Evolutionary conservation across 768 basidiomycete species (phyloP).

Genomic region (Termitomyces sp.): DNA sequence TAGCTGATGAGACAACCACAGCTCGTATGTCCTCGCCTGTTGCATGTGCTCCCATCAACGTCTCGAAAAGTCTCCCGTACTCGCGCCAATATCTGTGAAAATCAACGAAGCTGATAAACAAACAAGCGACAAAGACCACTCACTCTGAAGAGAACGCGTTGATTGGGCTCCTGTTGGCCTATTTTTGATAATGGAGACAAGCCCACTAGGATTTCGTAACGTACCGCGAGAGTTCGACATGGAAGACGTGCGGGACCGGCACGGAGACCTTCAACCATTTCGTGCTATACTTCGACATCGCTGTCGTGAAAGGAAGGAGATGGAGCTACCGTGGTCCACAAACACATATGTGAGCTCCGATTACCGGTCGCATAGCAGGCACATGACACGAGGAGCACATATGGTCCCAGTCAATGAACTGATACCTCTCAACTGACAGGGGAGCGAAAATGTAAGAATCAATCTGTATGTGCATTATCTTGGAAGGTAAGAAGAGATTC

Average conservation of each 20-base stretch:
- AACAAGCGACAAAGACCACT: not conserved
- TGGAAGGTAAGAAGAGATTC: not conserved
- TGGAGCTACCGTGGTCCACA: not conserved
- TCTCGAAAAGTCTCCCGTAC: slow-evolving; percentile 56
- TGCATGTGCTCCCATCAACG: slow-evolving; percentile 33
- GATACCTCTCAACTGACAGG: not conserved
- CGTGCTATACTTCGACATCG: slow-evolving; percentile 12
- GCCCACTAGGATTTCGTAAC: slow-evolving; percentile 1
- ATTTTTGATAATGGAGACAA: not conserved
- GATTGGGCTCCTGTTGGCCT: slow-evolving; percentile 43
- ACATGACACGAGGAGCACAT: too few species aligned
- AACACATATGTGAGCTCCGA: not conserved
- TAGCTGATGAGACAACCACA: slow-evolving; percentile 64
- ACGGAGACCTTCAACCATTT: slow-evolving; percentile 46
- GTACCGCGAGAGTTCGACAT: slow-evolving; percentile 40
- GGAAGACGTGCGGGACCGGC: slow-evolving; percentile 37
- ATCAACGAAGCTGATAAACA: not conserved
- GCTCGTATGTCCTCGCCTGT: slow-evolving; percentile 50
- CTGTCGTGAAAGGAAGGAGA: not conserved
- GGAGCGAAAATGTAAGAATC: not conserved
- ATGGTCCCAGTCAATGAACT: too few species aligned
- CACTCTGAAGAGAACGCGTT: slow-evolving; percentile 60
- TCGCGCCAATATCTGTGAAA: slow-evolving; percentile 64
- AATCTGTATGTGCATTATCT: not conserved
- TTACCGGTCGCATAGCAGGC: not conserved